These are phyloP conservation scores for Sicyos baderoa DNA, from an alignment of 306 rosid genomes.

Conservation along the genomic window DNA sequence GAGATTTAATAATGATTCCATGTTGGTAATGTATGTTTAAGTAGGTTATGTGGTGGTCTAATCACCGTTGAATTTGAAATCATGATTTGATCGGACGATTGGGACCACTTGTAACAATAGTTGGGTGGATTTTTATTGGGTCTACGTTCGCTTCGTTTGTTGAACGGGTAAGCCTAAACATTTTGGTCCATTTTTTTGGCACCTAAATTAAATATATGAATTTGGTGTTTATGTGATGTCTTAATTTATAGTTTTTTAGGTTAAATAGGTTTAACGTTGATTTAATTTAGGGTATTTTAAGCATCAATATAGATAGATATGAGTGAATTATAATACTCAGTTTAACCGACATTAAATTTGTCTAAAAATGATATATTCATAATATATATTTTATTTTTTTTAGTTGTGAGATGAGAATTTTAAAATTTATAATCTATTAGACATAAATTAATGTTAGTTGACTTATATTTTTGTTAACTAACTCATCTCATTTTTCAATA, in stretches of 20 bases:
- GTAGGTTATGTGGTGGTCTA: neutral
- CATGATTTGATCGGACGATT: conserved; percentile 10
- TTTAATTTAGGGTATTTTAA: no score
- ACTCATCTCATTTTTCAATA: no score
- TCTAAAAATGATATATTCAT: no score
- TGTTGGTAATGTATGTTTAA: neutral
- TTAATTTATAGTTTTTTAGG: neutral
- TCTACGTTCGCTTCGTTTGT: neutral
- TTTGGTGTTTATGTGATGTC: neutral
- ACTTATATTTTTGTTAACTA: no score
- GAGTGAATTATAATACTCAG: no score
- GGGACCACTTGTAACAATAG: conserved; percentile 16
- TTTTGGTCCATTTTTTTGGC: neutral
- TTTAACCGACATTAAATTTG: no score
- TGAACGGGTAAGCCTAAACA: conserved; percentile 7
- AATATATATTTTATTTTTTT: no score
- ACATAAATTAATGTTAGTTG: no score
- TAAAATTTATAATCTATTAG: no score
- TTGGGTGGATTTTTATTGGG: conserved; percentile 1
- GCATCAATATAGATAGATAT: no score
- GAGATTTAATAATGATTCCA: conserved; percentile 7
- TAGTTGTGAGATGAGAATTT: no score
- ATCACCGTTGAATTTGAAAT: conserved; percentile 14
- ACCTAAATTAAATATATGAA: neutral
- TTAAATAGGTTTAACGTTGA: no score